These are phyloP conservation scores for Ochromonas danica DNA, from an alignment of 108 stramenopile species.

Conservation along the genomic window DNA sequence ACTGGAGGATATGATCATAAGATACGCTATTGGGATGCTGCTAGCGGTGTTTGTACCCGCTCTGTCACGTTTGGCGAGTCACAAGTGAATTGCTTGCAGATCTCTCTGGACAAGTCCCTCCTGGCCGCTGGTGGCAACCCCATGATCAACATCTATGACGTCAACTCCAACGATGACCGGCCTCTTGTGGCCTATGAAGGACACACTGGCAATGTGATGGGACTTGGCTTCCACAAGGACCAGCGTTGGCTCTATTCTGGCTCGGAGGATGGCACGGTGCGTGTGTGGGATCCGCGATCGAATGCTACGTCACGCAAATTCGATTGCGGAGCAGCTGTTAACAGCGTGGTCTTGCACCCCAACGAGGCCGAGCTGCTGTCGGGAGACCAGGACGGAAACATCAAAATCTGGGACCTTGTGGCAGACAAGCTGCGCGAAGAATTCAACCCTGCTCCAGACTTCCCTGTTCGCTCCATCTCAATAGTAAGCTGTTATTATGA, in stretches of 20 bases:
- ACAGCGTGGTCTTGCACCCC: slow-evolving; percentile 83
- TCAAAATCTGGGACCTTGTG: slow-evolving; percentile 54
- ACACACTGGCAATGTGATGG: slow-evolving; percentile 82
- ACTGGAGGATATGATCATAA: slow-evolving; percentile 96
- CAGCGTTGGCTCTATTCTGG: slow-evolving; percentile 55
- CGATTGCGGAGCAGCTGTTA: slow-evolving; percentile 78
- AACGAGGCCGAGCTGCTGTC: slow-evolving; percentile 88
- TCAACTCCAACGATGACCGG: slow-evolving; percentile 57
- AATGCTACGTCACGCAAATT: slow-evolving; percentile 80
- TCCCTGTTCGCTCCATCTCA: slow-evolving; percentile 48
- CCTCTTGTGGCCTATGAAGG: slow-evolving; percentile 56
- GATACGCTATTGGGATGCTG: slow-evolving; percentile 97
- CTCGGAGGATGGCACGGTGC: slow-evolving; percentile 67
- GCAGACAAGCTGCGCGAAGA: slow-evolving; percentile 39
- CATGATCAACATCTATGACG: slow-evolving; percentile 9
- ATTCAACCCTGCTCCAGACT: slow-evolving; percentile 59
- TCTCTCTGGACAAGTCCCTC: slow-evolving; percentile 82
- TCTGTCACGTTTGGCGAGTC: slow-evolving; percentile 83
- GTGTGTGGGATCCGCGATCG: slow-evolving; percentile 87
- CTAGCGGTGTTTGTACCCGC: slow-evolving; percentile 78
- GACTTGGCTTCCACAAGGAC: slow-evolving; percentile 91
- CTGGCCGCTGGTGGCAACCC: slow-evolving; percentile 88
- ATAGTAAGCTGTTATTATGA: slow-evolving; percentile 30
- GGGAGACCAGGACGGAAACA: slow-evolving; percentile 48
- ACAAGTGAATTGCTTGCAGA: slow-evolving; percentile 90